Conservation (phyloP, 139 green algal species). For the Chlamydomonas sp. region DNA sequence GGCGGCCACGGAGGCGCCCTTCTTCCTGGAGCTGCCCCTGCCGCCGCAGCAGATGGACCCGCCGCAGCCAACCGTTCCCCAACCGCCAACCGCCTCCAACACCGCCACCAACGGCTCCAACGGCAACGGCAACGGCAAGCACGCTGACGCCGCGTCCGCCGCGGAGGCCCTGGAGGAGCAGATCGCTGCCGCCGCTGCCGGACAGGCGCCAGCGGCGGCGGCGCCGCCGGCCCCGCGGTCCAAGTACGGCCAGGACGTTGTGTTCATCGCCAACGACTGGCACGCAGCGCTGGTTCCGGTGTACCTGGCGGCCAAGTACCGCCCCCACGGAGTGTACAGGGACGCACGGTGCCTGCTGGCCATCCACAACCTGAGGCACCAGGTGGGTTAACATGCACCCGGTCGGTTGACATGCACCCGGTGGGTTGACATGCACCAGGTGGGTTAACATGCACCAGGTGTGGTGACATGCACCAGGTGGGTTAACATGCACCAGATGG, state of each 20-base stretch:
- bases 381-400: constrained; percentile 58
- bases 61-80: neutral
- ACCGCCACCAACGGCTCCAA: neutral
- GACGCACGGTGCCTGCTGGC: constrained; percentile 77
- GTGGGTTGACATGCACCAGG: too few relatives aligned
- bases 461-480: too few relatives aligned
- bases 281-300: constrained; percentile 83
- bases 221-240: neutral
- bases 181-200: neutral
- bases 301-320: constrained; percentile 88
- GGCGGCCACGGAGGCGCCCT: constrained; percentile 77
- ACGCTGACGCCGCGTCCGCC: neutral
- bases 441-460: too few relatives aligned
- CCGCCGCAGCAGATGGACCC: constrained; percentile 33
- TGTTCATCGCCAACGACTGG: constrained; percentile 74
- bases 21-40: constrained; percentile 66
- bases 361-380: constrained; percentile 91
- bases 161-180: neutral
- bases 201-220: neutral
- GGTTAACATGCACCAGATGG: too few relatives aligned
- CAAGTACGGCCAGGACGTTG: constrained; percentile 65
- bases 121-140: neutral
- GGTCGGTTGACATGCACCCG: too few relatives aligned
- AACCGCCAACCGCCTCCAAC: neutral
- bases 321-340: constrained; percentile 79